Percentiles rank a stretch among this genome's conserved stretches.
These are phyloP conservation scores for Thermochaetoides thermophila DNA, from an alignment of 495 filamentous ascomycete genomes.

Conservation along the genomic window DNA sequence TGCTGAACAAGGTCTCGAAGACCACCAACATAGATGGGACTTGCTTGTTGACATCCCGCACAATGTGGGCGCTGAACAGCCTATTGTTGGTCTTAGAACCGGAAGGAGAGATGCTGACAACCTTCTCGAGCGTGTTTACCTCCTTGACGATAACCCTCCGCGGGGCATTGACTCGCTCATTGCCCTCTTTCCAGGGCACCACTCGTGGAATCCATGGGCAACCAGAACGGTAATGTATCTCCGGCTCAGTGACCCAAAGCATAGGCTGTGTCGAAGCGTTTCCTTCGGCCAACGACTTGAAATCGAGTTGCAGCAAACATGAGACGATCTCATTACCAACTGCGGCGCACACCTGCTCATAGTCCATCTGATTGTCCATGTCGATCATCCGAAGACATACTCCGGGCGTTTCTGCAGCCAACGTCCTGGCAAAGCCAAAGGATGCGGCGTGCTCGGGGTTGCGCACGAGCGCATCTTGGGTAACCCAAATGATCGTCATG, in stretches of 20 bases:
- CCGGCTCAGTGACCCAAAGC: conserved; percentile 22
- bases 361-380: conserved; percentile 10
- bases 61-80: conserved; percentile 10
- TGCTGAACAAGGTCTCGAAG: too few relatives aligned
- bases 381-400: conserved; percentile 28
- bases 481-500: conserved; percentile 29
- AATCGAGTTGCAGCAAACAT: too few relatives aligned
- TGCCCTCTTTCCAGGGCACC: conserved; percentile 22
- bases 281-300: too few relatives aligned
- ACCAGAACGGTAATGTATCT: conserved; percentile 22
- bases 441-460: conserved; percentile 26
- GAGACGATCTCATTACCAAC: conserved; percentile 9
- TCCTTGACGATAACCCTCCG: conserved; percentile 20
- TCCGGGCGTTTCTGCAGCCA: conserved; percentile 25
- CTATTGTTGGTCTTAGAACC: background rate
- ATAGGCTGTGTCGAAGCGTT: conserved; percentile 10
- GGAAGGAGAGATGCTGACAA: too few relatives aligned
- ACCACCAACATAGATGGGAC: too few relatives aligned
- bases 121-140: conserved; percentile 16
- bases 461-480: conserved; percentile 8
- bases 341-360: conserved; percentile 1
- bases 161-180: conserved; percentile 22
- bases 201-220: conserved; percentile 23
- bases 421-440: conserved; percentile 28
- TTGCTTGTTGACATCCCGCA: too few relatives aligned